Conservation (phyloP, 108 stramenopile genomes). For the Fragilariopsis cylindrus region DNA sequence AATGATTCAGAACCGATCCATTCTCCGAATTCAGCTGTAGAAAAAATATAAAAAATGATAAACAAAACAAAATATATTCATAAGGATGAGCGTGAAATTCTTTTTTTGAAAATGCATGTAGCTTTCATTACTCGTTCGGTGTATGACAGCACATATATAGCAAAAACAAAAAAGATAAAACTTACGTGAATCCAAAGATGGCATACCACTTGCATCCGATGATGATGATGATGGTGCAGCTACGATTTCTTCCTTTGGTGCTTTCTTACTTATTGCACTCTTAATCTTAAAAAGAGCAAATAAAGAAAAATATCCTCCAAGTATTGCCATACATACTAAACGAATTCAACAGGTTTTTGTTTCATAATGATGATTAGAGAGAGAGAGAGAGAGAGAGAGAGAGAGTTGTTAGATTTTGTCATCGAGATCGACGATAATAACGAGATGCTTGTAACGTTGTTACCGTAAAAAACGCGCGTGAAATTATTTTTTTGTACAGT, state of each 20-base stretch:
- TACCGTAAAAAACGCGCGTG: neutral
- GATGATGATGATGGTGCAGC: constrained; percentile 26
- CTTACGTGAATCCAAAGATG: constrained; percentile 51
- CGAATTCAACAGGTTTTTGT: neutral
- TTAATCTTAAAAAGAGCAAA: constrained; percentile 60
- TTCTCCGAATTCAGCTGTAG: constrained; percentile 16
- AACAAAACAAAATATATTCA: too few relatives aligned
- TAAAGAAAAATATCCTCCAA: constrained; percentile 69
- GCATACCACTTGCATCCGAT: constrained; percentile 33
- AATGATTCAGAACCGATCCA: constrained; percentile 51
- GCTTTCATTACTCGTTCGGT: too few relatives aligned
- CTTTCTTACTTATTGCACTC: constrained; percentile 35
- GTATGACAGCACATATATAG: too few relatives aligned
- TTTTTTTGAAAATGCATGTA: too few relatives aligned
- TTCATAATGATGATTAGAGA: too few relatives aligned
- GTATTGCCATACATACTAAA: constrained; percentile 75
- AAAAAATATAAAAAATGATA: constrained; percentile 5
- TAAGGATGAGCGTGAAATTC: too few relatives aligned
- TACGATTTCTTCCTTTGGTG: constrained; percentile 30
- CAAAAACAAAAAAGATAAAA: constrained; percentile 11
- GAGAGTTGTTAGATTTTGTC: too few relatives aligned
- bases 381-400: too few relatives aligned
- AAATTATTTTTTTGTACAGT: neutral
- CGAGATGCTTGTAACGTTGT: neutral
- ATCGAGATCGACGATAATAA: neutral